phyloP scores from a whole-genome alignment of 129 eudicot species.

The Saposhnikovia divaricata region DNA sequence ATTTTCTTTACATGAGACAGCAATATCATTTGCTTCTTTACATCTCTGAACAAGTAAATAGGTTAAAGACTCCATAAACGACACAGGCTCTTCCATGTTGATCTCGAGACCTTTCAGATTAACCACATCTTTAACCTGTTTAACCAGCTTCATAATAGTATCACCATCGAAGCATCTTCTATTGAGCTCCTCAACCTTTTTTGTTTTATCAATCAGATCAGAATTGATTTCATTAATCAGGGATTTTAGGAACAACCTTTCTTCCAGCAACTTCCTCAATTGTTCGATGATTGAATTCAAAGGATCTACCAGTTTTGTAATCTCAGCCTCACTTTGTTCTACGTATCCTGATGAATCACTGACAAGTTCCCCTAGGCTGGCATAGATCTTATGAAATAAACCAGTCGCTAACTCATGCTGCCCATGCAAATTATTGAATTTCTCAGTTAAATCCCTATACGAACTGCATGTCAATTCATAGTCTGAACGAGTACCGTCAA shows the following conservation, averaged over 20 bases:
- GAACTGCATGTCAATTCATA: conserved; percentile 22
- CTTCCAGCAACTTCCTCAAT: conserved; percentile 34
- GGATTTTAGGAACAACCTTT: conserved; percentile 44
- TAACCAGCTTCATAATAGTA: conserved; percentile 35
- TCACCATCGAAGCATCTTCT: conserved; percentile 33
- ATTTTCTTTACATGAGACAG: conserved; percentile 18
- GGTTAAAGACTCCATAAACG: conserved; percentile 43
- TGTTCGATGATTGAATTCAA: conserved; percentile 36
- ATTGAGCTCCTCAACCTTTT: conserved; percentile 44
- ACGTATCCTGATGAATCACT: conserved; percentile 22
- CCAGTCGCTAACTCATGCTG: conserved; percentile 33
- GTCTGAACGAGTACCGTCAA: conserved; percentile 41
- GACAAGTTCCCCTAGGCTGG: conserved; percentile 52
- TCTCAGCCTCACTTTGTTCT: conserved; percentile 34
- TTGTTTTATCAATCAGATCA: conserved; percentile 43
- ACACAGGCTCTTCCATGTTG: conserved; percentile 17
- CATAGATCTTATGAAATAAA: conserved; percentile 44
- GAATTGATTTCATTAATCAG: conserved; percentile 38
- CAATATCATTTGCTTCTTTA: conserved; percentile 32
- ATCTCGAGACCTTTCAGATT: too few relatives aligned
- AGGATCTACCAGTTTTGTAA: conserved; percentile 36
- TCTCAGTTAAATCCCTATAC: conserved; percentile 28
- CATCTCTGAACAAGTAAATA: conserved; percentile 40
- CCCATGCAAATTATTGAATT: conserved; percentile 36
- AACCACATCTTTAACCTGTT: conserved; percentile 39